Conservation (phyloP, 768 basidiomycete genomes). For the Amanita thiersii region DNA sequence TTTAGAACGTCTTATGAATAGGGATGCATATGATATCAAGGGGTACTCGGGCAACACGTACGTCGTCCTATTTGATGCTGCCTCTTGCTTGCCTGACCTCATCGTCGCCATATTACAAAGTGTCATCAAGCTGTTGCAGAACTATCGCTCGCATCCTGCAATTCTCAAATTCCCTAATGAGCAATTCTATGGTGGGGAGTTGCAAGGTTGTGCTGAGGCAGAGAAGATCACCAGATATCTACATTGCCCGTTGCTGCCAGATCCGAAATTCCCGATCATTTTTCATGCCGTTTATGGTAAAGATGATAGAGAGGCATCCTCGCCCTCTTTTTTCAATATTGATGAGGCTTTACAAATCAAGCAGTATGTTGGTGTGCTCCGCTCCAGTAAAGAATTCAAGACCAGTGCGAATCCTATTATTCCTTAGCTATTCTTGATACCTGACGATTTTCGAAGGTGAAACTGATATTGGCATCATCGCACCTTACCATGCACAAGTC, state of each 20-base stretch:
- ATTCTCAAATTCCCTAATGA: conserved; percentile 59
- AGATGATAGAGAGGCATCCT: conserved; percentile 55
- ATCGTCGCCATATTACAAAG: too few species aligned
- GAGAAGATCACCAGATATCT: conserved; percentile 30
- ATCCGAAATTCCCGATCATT: conserved; percentile 46
- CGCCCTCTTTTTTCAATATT: conserved; percentile 67
- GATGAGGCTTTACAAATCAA: conserved; percentile 49
- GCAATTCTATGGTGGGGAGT: conserved; percentile 47
- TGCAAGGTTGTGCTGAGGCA: conserved; percentile 37
- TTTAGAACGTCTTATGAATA: conserved; percentile 28
- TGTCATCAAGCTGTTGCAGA: conserved; percentile 53
- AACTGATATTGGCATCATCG: conserved; percentile 51
- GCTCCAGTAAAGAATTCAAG: conserved; percentile 25
- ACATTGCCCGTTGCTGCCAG: conserved; percentile 29
- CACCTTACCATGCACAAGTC: conserved; percentile 60
- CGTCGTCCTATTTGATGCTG: not conserved
- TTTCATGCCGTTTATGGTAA: conserved; percentile 55
- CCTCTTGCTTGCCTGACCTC: not conserved
- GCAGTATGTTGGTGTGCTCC: conserved; percentile 32
- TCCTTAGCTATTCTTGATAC: not conserved
- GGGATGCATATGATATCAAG: conserved; percentile 13
- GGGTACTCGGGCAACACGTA: conserved; percentile 1
- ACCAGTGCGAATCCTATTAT: conserved; percentile 26
- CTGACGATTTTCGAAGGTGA: conserved; percentile 15
- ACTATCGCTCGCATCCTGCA: conserved; percentile 55